Conservation (phyloP, 305 asterid species). For the Rubia occidens region DNA sequence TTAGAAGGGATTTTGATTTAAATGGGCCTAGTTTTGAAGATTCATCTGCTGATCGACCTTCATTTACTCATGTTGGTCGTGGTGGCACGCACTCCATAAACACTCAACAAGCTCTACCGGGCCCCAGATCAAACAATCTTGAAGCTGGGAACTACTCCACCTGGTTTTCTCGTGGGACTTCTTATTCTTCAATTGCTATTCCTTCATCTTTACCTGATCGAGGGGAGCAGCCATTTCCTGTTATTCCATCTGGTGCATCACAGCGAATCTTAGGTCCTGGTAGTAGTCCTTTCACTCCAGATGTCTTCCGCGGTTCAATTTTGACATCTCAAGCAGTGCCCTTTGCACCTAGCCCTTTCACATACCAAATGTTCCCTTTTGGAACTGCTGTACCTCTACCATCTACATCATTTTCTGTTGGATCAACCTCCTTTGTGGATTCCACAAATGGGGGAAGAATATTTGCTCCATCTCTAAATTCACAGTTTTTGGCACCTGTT, state of each 20-base stretch:
- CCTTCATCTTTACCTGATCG: constrained; percentile 60
- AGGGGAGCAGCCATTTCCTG: constrained; percentile 51
- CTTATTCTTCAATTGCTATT: constrained; percentile 48
- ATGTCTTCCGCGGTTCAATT: constrained; percentile 63
- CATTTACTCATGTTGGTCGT: constrained; percentile 33
- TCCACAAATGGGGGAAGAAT: constrained; percentile 62
- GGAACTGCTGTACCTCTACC: constrained; percentile 52
- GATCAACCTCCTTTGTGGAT: constrained; percentile 49
- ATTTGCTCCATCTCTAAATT: constrained; percentile 43
- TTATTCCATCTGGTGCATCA: constrained; percentile 43
- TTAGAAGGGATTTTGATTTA: constrained; percentile 65
- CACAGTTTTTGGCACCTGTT: constrained; percentile 54
- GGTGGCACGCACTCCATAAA: constrained; percentile 33
- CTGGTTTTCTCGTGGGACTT: constrained; percentile 60
- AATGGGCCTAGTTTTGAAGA: constrained; percentile 75
- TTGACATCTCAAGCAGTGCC: constrained; percentile 74
- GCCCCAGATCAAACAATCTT: constrained; percentile 37
- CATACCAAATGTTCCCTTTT: constrained; percentile 59
- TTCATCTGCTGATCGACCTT: constrained; percentile 35
- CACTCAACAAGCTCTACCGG: constrained; percentile 33
- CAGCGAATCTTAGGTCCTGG: constrained; percentile 56
- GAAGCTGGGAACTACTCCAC: constrained; percentile 55
- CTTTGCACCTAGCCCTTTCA: constrained; percentile 49
- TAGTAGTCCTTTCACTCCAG: constrained; percentile 41
- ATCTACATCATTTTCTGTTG: constrained; percentile 49